A percentile compares a stretch with the other conserved stretches of the same genome.
phyloP scores from a whole-genome alignment of 2,329 filamentous ascomycete species.

The Exophiala xenobiotica region DNA sequence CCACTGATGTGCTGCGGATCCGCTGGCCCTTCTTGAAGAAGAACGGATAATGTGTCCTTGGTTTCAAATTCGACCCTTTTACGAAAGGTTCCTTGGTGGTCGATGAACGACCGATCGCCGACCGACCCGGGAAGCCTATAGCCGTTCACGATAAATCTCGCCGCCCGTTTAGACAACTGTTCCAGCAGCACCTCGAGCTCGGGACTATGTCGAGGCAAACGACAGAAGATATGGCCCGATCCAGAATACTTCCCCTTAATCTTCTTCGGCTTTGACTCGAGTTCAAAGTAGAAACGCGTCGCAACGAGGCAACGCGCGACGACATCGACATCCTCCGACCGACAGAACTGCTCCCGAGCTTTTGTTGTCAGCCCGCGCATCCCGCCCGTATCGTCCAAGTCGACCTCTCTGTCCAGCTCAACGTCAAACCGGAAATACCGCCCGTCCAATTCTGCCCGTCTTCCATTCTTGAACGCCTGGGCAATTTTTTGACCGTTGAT shows the following conservation, averaged over 20 bases:
- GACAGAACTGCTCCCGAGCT: constrained; percentile 18
- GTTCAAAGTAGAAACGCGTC: constrained; percentile 30
- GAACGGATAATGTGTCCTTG: constrained; percentile 9
- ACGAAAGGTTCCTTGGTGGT: constrained; percentile 27
- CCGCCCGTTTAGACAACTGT: constrained; percentile 21
- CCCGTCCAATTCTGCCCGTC: constrained; percentile 16
- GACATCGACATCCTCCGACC: constrained; percentile 24
- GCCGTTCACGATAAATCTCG: constrained; percentile 28
- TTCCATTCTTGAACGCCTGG: constrained; percentile 14
- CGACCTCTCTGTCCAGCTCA: constrained; percentile 18
- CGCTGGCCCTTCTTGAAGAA: constrained; percentile 4
- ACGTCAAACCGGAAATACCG: constrained; percentile 28
- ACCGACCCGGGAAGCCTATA: constrained; percentile 21
- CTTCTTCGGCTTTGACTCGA: constrained; percentile 22
- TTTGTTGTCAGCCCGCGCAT: background rate
- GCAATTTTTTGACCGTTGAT: constrained; percentile 26
- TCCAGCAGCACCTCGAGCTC: constrained; percentile 23
- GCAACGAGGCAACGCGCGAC: constrained; percentile 27
- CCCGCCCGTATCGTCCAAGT: background rate
- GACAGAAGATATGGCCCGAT: constrained; percentile 28
- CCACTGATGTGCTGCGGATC: constrained; percentile 9
- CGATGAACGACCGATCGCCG: constrained; percentile 25
- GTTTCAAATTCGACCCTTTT: constrained; percentile 25
- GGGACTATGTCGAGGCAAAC: constrained; percentile 16
- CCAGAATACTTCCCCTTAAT: constrained; percentile 21